These are phyloP conservation scores for Cylindrotheca fusiformis DNA, from an alignment of 108 stramenopile genomes.

Conservation along the genomic window DNA sequence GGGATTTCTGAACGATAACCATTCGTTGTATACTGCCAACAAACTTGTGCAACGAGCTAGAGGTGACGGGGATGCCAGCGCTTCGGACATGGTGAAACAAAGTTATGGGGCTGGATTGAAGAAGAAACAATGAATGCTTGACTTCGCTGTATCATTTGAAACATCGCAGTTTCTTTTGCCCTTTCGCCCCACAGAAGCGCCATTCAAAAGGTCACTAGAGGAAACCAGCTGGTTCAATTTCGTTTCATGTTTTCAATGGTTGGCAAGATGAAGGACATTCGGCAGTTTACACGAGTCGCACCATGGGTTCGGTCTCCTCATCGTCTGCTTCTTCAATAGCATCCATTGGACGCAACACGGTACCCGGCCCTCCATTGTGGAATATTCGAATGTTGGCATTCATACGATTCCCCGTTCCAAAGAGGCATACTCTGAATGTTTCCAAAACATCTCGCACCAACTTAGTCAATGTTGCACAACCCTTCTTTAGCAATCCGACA, in stretches of 20 bases:
- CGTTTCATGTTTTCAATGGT: too few species aligned
- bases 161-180: too few species aligned
- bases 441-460: slow-evolving; percentile 42
- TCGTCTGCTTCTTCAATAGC: not conserved
- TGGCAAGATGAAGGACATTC: too few species aligned
- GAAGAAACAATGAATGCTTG: too few species aligned
- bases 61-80: not conserved
- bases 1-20: slow-evolving; percentile 56
- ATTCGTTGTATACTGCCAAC: slow-evolving; percentile 74
- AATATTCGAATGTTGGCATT: slow-evolving; percentile 20
- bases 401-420: slow-evolving; percentile 26
- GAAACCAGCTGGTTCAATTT: too few species aligned
- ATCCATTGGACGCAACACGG: not conserved
- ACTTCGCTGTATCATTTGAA: too few species aligned
- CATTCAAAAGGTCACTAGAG: too few species aligned
- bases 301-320: not conserved
- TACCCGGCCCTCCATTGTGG: not conserved
- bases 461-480: not conserved
- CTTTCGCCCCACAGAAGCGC: too few species aligned
- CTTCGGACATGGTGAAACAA: slow-evolving; percentile 25
- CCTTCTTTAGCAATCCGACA: slow-evolving; percentile 17
- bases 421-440: slow-evolving; percentile 44
- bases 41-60: slow-evolving; percentile 50
- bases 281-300: too few species aligned
- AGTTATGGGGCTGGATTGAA: slow-evolving; percentile 26